Evolutionary conservation across 2,329 filamentous ascomycete genomes (phyloP).

Genomic region (Bipolaris sorokiniana): DNA sequence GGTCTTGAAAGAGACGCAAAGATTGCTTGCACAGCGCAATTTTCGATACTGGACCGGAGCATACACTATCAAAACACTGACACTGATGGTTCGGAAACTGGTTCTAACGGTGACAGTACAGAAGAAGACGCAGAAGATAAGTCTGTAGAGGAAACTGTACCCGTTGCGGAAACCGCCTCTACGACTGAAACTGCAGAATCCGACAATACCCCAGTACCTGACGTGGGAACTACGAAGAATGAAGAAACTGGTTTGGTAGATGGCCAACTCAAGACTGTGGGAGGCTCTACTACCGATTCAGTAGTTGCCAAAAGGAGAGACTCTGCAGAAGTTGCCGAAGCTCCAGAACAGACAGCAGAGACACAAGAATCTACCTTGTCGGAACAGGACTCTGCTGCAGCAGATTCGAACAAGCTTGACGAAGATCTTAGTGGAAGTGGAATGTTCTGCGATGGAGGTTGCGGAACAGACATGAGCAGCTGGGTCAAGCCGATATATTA

Average conservation of each 20-base stretch:
- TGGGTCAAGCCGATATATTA: conserved; percentile 5
- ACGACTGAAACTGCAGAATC: neutral
- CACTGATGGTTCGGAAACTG: neutral
- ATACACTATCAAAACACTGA: neutral
- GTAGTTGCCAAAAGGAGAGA: neutral
- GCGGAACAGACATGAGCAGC: neutral
- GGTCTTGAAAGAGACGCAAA: neutral
- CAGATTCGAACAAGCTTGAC: neutral
- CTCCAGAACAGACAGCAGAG: neutral
- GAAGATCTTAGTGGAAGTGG: neutral
- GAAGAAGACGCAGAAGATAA: neutral
- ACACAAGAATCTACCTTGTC: neutral
- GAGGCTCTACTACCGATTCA: neutral
- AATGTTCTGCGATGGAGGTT: neutral
- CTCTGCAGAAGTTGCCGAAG: neutral
- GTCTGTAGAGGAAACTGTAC: neutral
- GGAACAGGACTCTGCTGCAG: neutral
- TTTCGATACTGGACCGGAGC: neutral
- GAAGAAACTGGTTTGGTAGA: neutral
- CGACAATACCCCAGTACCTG: neutral
- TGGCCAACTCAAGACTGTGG: neutral
- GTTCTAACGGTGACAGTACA: neutral
- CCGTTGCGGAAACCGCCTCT: too few relatives aligned
- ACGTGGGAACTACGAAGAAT: too few relatives aligned
- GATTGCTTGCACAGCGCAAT: neutral